Percentiles rank a stretch among this genome's conserved stretches.
These are phyloP conservation scores for Boletus coccyginus DNA, from an alignment of 768 basidiomycete species.

Conservation along the genomic window DNA sequence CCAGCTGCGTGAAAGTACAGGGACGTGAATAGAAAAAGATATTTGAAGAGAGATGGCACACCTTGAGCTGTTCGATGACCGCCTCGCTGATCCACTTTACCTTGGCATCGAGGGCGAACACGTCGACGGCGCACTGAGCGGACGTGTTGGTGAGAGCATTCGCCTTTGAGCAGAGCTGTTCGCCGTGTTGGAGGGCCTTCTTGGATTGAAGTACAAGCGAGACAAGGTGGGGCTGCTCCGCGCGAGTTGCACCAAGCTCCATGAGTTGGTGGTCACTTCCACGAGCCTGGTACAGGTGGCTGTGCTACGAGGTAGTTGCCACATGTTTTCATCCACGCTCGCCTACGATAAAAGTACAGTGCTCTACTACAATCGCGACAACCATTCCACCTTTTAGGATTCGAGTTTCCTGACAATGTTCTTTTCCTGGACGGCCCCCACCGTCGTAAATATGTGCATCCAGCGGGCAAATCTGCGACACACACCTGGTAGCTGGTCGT, in stretches of 20 bases:
- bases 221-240: constrained; percentile 61
- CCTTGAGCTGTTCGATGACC: constrained; percentile 75
- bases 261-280: background rate
- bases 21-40: too few species aligned
- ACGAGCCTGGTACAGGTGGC: background rate
- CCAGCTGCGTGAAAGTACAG: constrained; percentile 49
- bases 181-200: constrained; percentile 76
- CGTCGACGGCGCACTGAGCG: constrained; percentile 62
- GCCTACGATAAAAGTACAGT: background rate
- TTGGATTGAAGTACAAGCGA: constrained; percentile 79
- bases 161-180: constrained; percentile 70
- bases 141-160: constrained; percentile 63
- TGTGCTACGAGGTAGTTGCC: background rate
- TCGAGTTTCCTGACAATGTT: constrained; percentile 35
- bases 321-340: too few species aligned
- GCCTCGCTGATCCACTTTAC: constrained; percentile 75
- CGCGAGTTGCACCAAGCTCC: constrained; percentile 10
- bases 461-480: background rate
- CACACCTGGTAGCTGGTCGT: constrained; percentile 37
- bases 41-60: constrained; percentile 23
- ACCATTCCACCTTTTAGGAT: too few species aligned
- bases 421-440: constrained; percentile 27
- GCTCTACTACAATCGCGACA: background rate
- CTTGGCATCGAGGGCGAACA: constrained; percentile 76
- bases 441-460: background rate